phyloP scores from a whole-genome alignment of 2,329 filamentous ascomycete genomes.

The Dothideomycetes sp. region DNA sequence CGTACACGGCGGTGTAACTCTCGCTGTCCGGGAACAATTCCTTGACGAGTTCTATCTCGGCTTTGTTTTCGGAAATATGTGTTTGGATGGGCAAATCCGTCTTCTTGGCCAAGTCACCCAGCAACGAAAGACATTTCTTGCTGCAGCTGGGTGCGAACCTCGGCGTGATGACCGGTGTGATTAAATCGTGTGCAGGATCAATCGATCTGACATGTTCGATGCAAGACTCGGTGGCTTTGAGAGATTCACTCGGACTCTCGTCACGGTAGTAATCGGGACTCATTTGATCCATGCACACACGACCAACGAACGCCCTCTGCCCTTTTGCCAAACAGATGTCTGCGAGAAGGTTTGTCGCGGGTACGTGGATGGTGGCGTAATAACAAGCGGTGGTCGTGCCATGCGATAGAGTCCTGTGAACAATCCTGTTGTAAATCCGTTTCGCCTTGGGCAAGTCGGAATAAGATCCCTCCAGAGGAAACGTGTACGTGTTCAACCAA shows the following conservation, averaged over 20 bases:
- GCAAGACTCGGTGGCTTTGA: slow-evolving; percentile 39
- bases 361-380: slow-evolving; percentile 81
- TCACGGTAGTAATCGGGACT: slow-evolving; percentile 76
- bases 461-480: slow-evolving; percentile 79
- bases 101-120: slow-evolving; percentile 57
- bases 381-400: slow-evolving; percentile 94
- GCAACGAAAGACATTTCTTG: slow-evolving; percentile 44
- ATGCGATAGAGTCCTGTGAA: slow-evolving; percentile 72
- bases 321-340: slow-evolving; percentile 70
- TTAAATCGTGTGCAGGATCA: slow-evolving; percentile 55
- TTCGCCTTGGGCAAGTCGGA: slow-evolving; percentile 52
- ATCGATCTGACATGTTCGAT: slow-evolving; percentile 53
- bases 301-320: slow-evolving; percentile 82
- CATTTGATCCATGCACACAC: slow-evolving; percentile 87
- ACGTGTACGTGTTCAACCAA: slow-evolving; percentile 92
- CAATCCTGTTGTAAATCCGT: slow-evolving; percentile 65
- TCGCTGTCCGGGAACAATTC: slow-evolving; percentile 55
- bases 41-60: slow-evolving; percentile 63
- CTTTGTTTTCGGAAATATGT: slow-evolving; percentile 75
- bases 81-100: slow-evolving; percentile 69
- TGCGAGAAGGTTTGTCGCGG: slow-evolving; percentile 82
- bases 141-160: slow-evolving; percentile 52
- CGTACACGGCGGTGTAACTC: slow-evolving; percentile 73
- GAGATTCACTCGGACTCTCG: slow-evolving; percentile 50
- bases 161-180: slow-evolving; percentile 72